Base-by-base conservation (phyloP, 75 land plant species). In the Pinus albicaulis region DNA sequence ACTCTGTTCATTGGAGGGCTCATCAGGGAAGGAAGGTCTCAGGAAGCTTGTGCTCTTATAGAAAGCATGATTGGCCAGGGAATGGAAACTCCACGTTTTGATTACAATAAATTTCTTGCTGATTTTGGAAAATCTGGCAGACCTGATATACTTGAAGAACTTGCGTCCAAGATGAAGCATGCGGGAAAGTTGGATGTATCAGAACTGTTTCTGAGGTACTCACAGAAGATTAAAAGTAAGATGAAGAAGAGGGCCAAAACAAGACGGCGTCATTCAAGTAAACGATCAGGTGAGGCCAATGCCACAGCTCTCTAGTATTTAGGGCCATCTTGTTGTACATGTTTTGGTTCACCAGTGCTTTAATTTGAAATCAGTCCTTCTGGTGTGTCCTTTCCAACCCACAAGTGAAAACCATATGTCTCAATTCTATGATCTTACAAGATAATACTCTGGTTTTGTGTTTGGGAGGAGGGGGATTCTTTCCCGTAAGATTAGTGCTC, bases 51-150 rank as follows among this genome's bases (percentile, higher is more conserved):
- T 57, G 83, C 76, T 38, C 83, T 84, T 70, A 11, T 89, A 13
- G 87, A 87, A 82, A 88, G 89, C 73, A 93, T 93, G 94, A 76
- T 87, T 17, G 81, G 81, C 57, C 88, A 78, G 77, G 94, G 89
- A 56, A 91, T 89, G 91, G 89, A 74, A 41, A 86, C 80, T 66
- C 88, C 90, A 1, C 84, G 78, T 28, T 75, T 90, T 22, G 86
- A 90, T 77, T 83, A 83, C 58, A 73, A 80, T 70, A 86, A 86
- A 72, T 86, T 90, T 69, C 81, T 76, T 7, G 86, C 88, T 15
- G 88, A 86, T 80, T 86, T 83, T 56, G 77, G 86, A 11, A 77
- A 83, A 73, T 72, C 77, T 11, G 90, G 90, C 25, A 87, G 66
- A 59, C 82, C 86, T 28, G 74, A 88, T 71, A 69, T 82, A 57